These are phyloP conservation scores for Pythium sukuiense DNA, from an alignment of 352 stramenopile genomes.

Conservation along the genomic window DNA sequence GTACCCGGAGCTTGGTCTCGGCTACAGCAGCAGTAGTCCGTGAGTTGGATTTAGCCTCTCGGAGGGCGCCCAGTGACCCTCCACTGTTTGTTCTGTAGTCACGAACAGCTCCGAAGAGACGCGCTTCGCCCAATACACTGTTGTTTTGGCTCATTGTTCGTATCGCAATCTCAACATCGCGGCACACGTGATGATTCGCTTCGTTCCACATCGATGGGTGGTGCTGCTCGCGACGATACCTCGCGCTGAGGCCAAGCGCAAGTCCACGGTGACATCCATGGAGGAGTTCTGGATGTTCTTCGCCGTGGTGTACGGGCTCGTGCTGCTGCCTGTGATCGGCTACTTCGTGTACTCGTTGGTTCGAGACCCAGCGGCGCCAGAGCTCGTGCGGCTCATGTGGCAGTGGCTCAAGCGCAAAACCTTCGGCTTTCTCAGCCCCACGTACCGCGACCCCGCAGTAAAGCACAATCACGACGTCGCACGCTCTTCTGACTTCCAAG, in stretches of 20 bases:
- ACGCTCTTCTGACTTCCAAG: not conserved
- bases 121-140: not conserved
- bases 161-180: no score
- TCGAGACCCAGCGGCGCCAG: slow-evolving; percentile 32
- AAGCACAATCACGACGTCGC: slow-evolving; percentile 13
- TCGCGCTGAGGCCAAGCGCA: slow-evolving; percentile 15
- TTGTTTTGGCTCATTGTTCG: not conserved
- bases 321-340: slow-evolving; percentile 40
- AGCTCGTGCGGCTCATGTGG: slow-evolving; percentile 30
- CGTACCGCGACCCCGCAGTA: slow-evolving; percentile 4
- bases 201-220: not conserved
- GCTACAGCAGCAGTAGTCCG: slow-evolving; percentile 39
- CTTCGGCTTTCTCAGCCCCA: slow-evolving; percentile 27
- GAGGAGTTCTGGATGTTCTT: slow-evolving; percentile 50
- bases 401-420: slow-evolving; percentile 33
- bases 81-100: not conserved
- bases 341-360: slow-evolving; percentile 32
- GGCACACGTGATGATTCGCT: not conserved
- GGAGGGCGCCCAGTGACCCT: not conserved
- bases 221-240: not conserved
- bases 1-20: slow-evolving; percentile 57
- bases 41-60: slow-evolving; percentile 6
- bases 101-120: not conserved
- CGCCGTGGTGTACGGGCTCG: slow-evolving; percentile 33
- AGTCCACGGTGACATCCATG: slow-evolving; percentile 37